phyloP scores from a whole-genome alignment of 2,329 filamentous ascomycete species.

The Talaromyces piceae region DNA sequence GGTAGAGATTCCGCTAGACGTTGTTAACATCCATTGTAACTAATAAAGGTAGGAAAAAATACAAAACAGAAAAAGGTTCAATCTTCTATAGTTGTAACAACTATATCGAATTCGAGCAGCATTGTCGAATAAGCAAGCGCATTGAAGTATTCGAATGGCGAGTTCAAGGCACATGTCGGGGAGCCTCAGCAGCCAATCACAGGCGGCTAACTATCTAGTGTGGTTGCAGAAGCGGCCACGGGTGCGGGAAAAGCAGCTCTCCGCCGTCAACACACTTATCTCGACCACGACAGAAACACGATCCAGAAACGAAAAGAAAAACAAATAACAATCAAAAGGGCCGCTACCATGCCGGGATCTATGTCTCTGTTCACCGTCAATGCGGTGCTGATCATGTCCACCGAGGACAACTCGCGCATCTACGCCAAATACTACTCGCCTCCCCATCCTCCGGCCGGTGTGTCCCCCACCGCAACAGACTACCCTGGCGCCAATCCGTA shows the following conservation, averaged over 20 bases:
- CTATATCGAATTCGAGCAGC: too few relatives aligned
- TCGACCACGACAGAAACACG: background rate
- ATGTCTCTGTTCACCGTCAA: slow-evolving; percentile 71
- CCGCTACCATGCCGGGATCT: slow-evolving; percentile 59
- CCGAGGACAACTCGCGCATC: slow-evolving; percentile 83
- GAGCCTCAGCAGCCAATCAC: slow-evolving; percentile 1
- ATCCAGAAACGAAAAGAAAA: background rate
- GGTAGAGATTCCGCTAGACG: too few relatives aligned
- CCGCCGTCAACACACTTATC: slow-evolving; percentile 2
- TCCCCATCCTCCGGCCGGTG: slow-evolving; percentile 58
- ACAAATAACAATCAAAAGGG: background rate
- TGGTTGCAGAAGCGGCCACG: slow-evolving; percentile 9
- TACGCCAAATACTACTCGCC: slow-evolving; percentile 87
- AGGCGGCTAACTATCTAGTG: slow-evolving; percentile 4
- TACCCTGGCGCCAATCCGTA: slow-evolving; percentile 69
- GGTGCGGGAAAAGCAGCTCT: slow-evolving; percentile 10
- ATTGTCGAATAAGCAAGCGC: too few relatives aligned
- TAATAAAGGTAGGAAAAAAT: too few relatives aligned
- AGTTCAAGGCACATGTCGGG: too few relatives aligned
- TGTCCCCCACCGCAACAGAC: slow-evolving; percentile 48
- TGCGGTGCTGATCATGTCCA: slow-evolving; percentile 69
- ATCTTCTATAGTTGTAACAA: too few relatives aligned
- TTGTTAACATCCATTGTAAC: too few relatives aligned
- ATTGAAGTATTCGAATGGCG: too few relatives aligned
- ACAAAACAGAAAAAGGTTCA: too few relatives aligned